Conservation (phyloP, 2,329 filamentous ascomycete species). For the Xylariaceae sp. region DNA sequence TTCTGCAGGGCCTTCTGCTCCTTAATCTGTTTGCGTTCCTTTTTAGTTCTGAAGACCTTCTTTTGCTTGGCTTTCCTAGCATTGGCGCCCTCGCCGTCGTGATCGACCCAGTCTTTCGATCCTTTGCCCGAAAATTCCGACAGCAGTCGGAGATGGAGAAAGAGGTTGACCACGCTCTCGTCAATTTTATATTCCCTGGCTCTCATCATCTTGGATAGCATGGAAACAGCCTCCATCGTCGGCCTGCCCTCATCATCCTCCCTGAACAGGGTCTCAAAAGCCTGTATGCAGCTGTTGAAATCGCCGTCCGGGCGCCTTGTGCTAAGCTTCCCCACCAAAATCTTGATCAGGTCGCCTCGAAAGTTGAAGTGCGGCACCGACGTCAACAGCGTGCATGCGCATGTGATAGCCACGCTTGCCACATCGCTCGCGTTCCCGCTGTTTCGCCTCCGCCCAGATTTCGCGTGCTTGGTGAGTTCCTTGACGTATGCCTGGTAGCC, state of each 20-base stretch:
- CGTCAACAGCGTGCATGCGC: conserved; percentile 72
- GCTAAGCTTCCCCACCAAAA: conserved; percentile 78
- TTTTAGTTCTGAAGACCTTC: conserved; percentile 82
- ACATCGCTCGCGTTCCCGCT: conserved; percentile 42
- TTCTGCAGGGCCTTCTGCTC: conserved; percentile 85
- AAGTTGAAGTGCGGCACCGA: conserved; percentile 97
- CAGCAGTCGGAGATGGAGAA: conserved; percentile 80
- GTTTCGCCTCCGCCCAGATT: conserved; percentile 35
- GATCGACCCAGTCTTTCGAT: conserved; percentile 69
- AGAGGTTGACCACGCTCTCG: conserved; percentile 81
- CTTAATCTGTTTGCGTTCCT: conserved; percentile 68
- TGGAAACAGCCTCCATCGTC: conserved; percentile 75
- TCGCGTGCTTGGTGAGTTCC: conserved; percentile 61
- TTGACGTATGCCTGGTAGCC: conserved; percentile 83
- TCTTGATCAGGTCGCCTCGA: conserved; percentile 76
- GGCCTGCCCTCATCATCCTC: conserved; percentile 87
- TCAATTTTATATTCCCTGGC: conserved; percentile 74
- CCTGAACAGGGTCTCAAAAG: conserved; percentile 73
- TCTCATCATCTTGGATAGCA: conserved; percentile 94
- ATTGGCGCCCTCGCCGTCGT: conserved; percentile 21
- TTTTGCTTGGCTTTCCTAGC: conserved; percentile 64
- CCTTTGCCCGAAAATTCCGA: conserved; percentile 81
- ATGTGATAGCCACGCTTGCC: conserved; percentile 72
- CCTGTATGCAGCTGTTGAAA: conserved; percentile 68
- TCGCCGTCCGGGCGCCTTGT: conserved; percentile 63